Percentiles rank a stretch among this genome's conserved stretches.
Conservation (phyloP, 768 basidiomycete species). For the Botryobasidium botryosum region DNA sequence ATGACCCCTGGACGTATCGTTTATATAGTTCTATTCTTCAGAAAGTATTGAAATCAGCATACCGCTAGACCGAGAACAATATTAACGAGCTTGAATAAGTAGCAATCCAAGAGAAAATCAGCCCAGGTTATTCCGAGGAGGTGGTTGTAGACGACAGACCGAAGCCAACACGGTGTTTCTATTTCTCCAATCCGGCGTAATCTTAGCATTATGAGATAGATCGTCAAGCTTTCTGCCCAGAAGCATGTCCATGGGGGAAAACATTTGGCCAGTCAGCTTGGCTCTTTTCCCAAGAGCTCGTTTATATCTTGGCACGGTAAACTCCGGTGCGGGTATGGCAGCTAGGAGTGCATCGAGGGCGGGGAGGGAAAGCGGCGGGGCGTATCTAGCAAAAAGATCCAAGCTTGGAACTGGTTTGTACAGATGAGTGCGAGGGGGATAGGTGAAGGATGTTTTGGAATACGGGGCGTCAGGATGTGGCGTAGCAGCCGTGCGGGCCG, state of each 20-base stretch:
- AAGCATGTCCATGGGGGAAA: conserved; percentile 45
- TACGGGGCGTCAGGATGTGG: no score
- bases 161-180: conserved; percentile 34
- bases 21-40: not conserved
- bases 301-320: conserved; percentile 15
- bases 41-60: conserved; percentile 12
- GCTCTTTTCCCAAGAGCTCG: conserved; percentile 5
- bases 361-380: conserved; percentile 42
- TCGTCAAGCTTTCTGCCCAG: conserved; percentile 37
- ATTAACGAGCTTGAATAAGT: conserved; percentile 21
- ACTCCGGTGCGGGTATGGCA: conserved; percentile 28
- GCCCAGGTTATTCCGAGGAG: no score
- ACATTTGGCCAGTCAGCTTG: conserved; percentile 25
- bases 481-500: no score
- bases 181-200: conserved; percentile 38
- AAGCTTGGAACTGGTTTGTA: no score
- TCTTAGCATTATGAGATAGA: conserved; percentile 36
- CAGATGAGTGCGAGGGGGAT: no score
- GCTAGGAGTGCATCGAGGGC: conserved; percentile 43
- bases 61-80: conserved; percentile 41
- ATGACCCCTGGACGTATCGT: conserved; percentile 37
- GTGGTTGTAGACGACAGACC: no score
- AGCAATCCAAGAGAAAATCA: not conserved
- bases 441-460: no score
- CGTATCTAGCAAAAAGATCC: no score